Evolutionary conservation across 352 stramenopile genomes (phyloP).

Genomic region (Globisporangium carolinianum): DNA sequence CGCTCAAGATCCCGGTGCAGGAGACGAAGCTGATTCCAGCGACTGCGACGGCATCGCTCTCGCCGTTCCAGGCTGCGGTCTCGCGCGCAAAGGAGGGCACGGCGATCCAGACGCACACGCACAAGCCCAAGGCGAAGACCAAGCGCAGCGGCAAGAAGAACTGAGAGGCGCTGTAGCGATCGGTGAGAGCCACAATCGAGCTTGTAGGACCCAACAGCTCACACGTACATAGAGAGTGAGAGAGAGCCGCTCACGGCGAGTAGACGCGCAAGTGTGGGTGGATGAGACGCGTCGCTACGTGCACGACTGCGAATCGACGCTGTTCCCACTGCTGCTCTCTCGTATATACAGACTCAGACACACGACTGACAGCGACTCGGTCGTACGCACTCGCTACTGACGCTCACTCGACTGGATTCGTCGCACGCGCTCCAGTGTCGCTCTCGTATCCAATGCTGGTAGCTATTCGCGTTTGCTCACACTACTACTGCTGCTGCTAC

Average conservation of each 20-base stretch:
- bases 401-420: neutral
- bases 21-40: conserved; percentile 32
- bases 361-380: neutral
- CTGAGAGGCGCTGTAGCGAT: conserved; percentile 1
- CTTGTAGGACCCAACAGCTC: neutral
- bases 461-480: neutral
- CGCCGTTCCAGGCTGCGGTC: conserved; percentile 74
- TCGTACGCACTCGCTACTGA: neutral
- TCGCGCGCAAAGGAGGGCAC: conserved; percentile 57
- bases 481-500: neutral
- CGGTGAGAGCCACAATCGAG: conserved; percentile 4
- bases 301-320: no score
- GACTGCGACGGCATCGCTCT: conserved; percentile 22
- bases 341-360: no score
- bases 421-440: neutral
- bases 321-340: no score
- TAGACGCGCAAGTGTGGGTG: neutral
- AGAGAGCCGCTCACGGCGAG: neutral
- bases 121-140: conserved; percentile 63
- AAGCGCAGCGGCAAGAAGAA: conserved; percentile 38
- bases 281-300: neutral
- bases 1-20: conserved; percentile 42
- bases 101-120: conserved; percentile 58
- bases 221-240: neutral
- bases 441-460: neutral